phyloP scores from a whole-genome alignment of 768 basidiomycete species.

The Guyanaporus albipodus region DNA sequence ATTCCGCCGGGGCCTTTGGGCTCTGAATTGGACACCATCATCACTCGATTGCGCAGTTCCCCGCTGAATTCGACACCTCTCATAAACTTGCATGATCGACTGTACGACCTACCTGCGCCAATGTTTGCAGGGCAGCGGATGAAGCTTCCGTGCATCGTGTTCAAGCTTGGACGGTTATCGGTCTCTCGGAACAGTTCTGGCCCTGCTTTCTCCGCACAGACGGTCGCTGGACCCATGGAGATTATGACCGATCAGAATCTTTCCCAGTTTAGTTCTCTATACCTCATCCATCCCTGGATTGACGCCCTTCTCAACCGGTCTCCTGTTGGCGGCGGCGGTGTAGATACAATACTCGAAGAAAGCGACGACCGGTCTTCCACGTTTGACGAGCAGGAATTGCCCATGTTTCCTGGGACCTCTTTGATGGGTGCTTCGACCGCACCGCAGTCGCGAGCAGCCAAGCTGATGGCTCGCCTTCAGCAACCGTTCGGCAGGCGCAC shows the following conservation, averaged over 20 bases:
- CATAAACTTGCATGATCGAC: background rate
- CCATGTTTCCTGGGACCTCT: no score
- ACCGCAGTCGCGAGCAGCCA: no score
- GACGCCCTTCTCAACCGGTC: background rate
- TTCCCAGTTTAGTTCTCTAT: background rate
- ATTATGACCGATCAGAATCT: background rate
- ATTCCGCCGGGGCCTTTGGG: background rate
- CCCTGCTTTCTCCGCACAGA: background rate
- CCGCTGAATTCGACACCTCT: background rate
- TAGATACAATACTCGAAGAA: background rate
- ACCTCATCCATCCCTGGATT: background rate
- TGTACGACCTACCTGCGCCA: background rate
- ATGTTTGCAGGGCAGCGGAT: background rate
- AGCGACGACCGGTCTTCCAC: background rate
- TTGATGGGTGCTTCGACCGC: no score
- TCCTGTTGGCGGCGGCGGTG: background rate
- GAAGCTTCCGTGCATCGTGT: background rate
- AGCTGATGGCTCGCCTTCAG: no score
- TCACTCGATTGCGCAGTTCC: background rate
- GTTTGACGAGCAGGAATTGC: no score
- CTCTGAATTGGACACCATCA: background rate
- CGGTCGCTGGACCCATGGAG: background rate
- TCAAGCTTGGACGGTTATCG: background rate
- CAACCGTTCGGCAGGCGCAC: no score
- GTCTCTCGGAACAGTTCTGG: background rate